A percentile compares a stretch with the other conserved stretches of the same genome.
phyloP scores from a whole-genome alignment of 2,329 filamentous ascomycete species.

The Penicillium janthinellum region DNA sequence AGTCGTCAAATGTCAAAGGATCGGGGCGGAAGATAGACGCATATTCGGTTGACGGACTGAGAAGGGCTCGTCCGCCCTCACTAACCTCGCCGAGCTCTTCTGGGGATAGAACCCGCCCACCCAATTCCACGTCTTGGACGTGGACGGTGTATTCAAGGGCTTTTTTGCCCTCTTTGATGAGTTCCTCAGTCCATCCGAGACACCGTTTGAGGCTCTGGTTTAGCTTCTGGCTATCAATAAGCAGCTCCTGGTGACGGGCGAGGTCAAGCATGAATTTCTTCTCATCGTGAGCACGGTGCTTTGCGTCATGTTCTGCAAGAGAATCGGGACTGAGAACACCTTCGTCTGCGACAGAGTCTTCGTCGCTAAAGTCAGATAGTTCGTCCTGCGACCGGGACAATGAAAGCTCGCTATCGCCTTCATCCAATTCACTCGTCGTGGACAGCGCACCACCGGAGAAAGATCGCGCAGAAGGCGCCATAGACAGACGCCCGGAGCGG shows the following conservation, averaged over 20 bases:
- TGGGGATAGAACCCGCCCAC: constrained; percentile 72
- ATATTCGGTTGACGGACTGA: constrained; percentile 34
- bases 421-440: constrained; percentile 51
- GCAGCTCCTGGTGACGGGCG: constrained; percentile 81
- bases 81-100: constrained; percentile 59
- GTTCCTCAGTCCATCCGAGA: constrained; percentile 82
- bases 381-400: constrained; percentile 36
- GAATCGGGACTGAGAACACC: constrained; percentile 39
- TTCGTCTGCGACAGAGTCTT: constrained; percentile 42
- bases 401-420: constrained; percentile 36
- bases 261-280: constrained; percentile 82
- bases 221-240: constrained; percentile 90
- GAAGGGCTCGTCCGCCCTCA: constrained; percentile 35
- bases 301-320: constrained; percentile 44
- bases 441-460: constrained; percentile 47
- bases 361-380: constrained; percentile 44
- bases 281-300: constrained; percentile 73
- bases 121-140: constrained; percentile 76
- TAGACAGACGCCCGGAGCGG: constrained; percentile 72
- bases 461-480: constrained; percentile 52
- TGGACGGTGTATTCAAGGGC: constrained; percentile 81
- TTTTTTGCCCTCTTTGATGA: constrained; percentile 86
- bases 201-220: constrained; percentile 92
- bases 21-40: constrained; percentile 10
- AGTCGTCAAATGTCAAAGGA: constrained; percentile 8